A percentile compares a stretch with the other conserved stretches of the same genome.
Evolutionary conservation across 1,284 basidiomycete species (phyloP).

Genomic region (Cutaneotrichosporon sp.): DNA sequence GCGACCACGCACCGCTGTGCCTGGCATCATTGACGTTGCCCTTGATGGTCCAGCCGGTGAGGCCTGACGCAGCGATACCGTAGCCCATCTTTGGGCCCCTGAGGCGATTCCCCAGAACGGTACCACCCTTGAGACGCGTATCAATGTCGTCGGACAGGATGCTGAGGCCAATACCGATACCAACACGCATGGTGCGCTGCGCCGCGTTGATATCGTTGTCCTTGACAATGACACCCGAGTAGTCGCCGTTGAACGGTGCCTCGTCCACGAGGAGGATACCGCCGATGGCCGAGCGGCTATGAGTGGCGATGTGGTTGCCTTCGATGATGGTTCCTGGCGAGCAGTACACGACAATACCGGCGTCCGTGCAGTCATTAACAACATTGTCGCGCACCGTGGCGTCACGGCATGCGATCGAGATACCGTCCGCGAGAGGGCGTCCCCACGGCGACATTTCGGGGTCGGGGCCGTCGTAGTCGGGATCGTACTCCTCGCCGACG

Average conservation of each 20-base stretch:
- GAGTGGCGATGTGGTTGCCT: constrained; percentile 44
- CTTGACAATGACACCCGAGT: constrained; percentile 42
- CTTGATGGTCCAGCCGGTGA: constrained; percentile 41
- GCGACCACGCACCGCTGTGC: constrained; percentile 39
- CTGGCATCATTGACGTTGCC: constrained; percentile 46
- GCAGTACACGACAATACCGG: constrained; percentile 49
- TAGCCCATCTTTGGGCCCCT: constrained; percentile 47
- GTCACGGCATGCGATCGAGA: constrained; percentile 46
- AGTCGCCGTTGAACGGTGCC: constrained; percentile 48
- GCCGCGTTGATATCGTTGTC: constrained; percentile 47
- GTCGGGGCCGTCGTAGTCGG: constrained; percentile 44
- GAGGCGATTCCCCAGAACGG: constrained; percentile 38
- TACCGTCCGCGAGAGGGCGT: constrained; percentile 46
- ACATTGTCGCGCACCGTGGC: constrained; percentile 42
- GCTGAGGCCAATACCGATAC: constrained; percentile 49
- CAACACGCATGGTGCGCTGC: constrained; percentile 47
- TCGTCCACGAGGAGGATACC: constrained; percentile 51
- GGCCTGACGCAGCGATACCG: constrained; percentile 46
- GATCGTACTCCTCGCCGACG: constrained; percentile 47
- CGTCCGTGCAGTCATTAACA: constrained; percentile 46
- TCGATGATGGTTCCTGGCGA: constrained; percentile 47
- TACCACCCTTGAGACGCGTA: constrained; percentile 41
- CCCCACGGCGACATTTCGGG: constrained; percentile 45
- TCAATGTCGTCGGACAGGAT: constrained; percentile 49
- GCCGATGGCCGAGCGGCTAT: constrained; percentile 42